A percentile compares a stretch with the other conserved stretches of the same genome.
Evolutionary conservation across 2,329 filamentous ascomycete genomes (phyloP).

Genomic region (Aspergillus sp.): DNA sequence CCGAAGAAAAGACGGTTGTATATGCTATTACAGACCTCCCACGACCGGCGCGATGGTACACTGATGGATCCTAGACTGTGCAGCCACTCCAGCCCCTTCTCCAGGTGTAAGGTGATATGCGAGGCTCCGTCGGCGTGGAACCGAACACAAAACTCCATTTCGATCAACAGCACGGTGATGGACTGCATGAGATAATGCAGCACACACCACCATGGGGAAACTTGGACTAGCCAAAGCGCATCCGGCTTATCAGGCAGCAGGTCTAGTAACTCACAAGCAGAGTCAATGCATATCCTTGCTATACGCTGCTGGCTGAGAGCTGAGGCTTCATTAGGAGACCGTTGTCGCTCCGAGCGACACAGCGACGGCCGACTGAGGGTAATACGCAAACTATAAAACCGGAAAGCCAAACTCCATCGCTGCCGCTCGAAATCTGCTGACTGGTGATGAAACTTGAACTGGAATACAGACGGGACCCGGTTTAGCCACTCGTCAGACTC

Average conservation of each 20-base stretch:
- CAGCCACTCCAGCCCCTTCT: conserved; percentile 2
- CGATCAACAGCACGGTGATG: conserved; percentile 36
- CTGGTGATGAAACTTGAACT: neutral
- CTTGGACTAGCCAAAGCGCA: conserved; percentile 30
- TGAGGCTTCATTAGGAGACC: conserved; percentile 27
- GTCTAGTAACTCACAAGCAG: conserved; percentile 34
- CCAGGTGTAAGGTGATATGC: conserved; percentile 1
- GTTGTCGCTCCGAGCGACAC: conserved; percentile 31
- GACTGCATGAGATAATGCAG: conserved; percentile 45
- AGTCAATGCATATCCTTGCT: conserved; percentile 32
- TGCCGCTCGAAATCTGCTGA: conserved; percentile 28
- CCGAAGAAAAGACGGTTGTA: conserved; percentile 7
- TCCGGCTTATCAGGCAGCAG: conserved; percentile 32
- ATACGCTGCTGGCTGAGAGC: conserved; percentile 29
- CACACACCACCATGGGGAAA: conserved; percentile 43
- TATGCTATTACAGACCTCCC: conserved; percentile 6
- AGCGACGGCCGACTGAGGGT: conserved; percentile 35
- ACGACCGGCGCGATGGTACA: neutral
- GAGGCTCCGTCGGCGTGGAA: conserved; percentile 5
- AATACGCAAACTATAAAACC: conserved; percentile 34
- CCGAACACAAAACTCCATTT: conserved; percentile 16
- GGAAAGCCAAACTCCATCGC: conserved; percentile 38
- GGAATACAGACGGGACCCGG: neutral
- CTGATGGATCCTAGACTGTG: neutral
- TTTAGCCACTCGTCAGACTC: conserved; percentile 5